A percentile compares a stretch with the other conserved stretches of the same genome.
phyloP scores from a whole-genome alignment of 495 filamentous ascomycete species.

The Ascodesmis nigricans region DNA sequence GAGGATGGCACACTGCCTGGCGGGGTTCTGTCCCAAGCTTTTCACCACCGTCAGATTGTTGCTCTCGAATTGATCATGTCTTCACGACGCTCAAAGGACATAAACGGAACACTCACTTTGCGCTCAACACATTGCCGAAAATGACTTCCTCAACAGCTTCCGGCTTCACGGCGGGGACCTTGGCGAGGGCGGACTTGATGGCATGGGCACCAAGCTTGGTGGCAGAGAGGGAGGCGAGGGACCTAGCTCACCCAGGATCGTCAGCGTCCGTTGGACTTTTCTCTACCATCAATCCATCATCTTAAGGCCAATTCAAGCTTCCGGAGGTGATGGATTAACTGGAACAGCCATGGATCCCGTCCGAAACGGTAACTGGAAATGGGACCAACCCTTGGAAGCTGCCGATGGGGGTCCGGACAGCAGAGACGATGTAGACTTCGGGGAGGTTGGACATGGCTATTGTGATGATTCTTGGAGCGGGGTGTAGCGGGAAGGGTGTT shows the following conservation, averaged over 20 bases:
- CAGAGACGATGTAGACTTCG: constrained; percentile 78
- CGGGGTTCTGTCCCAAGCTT: constrained; percentile 90
- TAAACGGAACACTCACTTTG: constrained; percentile 46
- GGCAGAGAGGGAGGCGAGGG: constrained; percentile 65
- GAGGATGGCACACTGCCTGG: constrained; percentile 73
- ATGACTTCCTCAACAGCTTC: constrained; percentile 84
- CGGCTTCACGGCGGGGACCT: constrained; percentile 63
- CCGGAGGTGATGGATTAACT: neutral
- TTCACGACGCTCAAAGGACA: no score
- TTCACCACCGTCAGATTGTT: no score
- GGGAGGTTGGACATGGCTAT: constrained; percentile 9
- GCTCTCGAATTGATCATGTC: no score
- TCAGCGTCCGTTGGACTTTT: constrained; percentile 11
- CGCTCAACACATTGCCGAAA: constrained; percentile 93
- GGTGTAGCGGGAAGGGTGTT: no score
- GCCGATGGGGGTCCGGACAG: constrained; percentile 73
- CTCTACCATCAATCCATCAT: constrained; percentile 6
- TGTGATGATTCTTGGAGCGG: no score
- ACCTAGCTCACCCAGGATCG: constrained; percentile 28
- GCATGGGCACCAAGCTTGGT: constrained; percentile 73
- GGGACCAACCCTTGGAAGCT: constrained; percentile 66
- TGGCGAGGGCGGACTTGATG: constrained; percentile 76
- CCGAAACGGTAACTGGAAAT: constrained; percentile 1
- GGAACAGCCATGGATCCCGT: neutral
- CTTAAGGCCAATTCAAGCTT: neutral